Evolutionary conservation across 2,329 filamentous ascomycete species (phyloP).

Genomic region (Aspergillus novofumigatus): DNA sequence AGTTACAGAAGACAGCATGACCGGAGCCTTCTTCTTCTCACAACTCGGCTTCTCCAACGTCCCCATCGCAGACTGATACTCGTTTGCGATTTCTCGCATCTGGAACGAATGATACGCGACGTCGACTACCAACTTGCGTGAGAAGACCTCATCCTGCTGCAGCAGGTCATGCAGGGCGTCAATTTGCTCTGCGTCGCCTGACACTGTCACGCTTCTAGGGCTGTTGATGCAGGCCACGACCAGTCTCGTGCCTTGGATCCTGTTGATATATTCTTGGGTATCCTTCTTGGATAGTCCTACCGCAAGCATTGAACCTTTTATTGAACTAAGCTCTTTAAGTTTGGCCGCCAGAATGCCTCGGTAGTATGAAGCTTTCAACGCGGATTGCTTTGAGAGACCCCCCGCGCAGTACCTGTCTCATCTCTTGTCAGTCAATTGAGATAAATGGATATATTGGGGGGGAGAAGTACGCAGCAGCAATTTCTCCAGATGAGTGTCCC

Average conservation of each 20-base stretch:
- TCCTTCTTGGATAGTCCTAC: background rate
- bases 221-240: constrained; percentile 1
- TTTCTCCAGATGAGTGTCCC: background rate
- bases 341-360: background rate
- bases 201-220: constrained; percentile 1
- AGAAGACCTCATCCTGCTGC: background rate
- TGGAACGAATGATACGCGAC: constrained; percentile 2
- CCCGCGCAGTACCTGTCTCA: background rate
- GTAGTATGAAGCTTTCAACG: background rate
- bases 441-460: background rate
- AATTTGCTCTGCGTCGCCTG: background rate
- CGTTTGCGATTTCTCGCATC: background rate
- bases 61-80: background rate
- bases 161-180: background rate
- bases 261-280: background rate
- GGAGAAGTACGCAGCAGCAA: background rate
- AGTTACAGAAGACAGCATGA: constrained; percentile 17
- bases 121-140: background rate
- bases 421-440: background rate
- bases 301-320: background rate
- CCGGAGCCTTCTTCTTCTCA: constrained; percentile 43
- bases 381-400: background rate
- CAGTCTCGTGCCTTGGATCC: background rate
- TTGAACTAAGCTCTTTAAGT: background rate
- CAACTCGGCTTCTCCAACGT: constrained; percentile 41